Evolutionary conservation across 2,329 filamentous ascomycete species (phyloP).

Genomic region (Blumeriella jaapii): DNA sequence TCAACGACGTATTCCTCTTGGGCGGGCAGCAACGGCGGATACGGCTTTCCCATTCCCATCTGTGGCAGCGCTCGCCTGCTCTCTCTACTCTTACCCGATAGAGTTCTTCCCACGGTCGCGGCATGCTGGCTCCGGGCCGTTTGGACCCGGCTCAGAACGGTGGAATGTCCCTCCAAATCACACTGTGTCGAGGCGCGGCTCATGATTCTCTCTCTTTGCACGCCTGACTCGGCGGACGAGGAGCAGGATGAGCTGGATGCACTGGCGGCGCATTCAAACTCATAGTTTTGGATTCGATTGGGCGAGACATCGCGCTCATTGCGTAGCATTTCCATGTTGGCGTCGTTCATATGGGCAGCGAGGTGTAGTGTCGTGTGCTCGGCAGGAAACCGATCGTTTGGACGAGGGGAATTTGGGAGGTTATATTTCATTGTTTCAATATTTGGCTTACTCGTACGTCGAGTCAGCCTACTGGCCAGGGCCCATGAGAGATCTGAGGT

Average conservation of each 20-base stretch:
- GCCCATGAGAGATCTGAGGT: no score
- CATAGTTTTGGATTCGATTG: slow-evolving; percentile 33
- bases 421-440: no score
- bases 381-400: not conserved
- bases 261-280: slow-evolving; percentile 50
- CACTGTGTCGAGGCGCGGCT: slow-evolving; percentile 51
- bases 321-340: slow-evolving; percentile 19
- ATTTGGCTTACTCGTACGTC: no score
- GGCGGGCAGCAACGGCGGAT: slow-evolving; percentile 56
- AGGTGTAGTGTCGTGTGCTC: not conserved
- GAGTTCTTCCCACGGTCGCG: slow-evolving; percentile 52
- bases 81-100: slow-evolving; percentile 33
- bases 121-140: slow-evolving; percentile 61
- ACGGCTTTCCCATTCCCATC: slow-evolving; percentile 66
- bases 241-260: slow-evolving; percentile 40
- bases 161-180: slow-evolving; percentile 59
- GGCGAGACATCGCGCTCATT: slow-evolving; percentile 42
- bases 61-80: slow-evolving; percentile 49
- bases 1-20: slow-evolving; percentile 72
- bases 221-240: slow-evolving; percentile 29
- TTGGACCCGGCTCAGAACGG: slow-evolving; percentile 58
- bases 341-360: slow-evolving; percentile 23
- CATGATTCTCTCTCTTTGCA: slow-evolving; percentile 36
- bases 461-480: no score
- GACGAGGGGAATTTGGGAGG: not conserved